Evolutionary conservation across 1,284 basidiomycete genomes (phyloP), one percentile per base, ranked within the genome.

Genomic region (Omphalotus olearius): DNA sequence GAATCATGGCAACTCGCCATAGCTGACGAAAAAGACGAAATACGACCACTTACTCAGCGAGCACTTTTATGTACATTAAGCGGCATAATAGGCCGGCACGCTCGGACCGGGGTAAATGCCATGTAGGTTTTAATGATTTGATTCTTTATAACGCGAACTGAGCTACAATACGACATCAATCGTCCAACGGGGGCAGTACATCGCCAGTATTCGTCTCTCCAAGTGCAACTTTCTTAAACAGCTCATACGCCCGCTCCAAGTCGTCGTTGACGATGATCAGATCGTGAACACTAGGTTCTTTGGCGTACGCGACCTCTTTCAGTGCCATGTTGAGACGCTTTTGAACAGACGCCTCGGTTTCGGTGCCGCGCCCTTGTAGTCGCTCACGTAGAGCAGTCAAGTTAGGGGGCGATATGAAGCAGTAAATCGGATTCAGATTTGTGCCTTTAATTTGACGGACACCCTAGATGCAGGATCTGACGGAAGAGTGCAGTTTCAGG

Each of bases 371-470:
- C 0, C 82, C 78, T 33, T 77, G 74, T 6, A 99, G 78, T 38
- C 97, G 85, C 6, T 69, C 56, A 33, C 82, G 80, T 35, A 98
- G 81, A 11, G 71, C 72, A 6, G 74, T 40, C 63, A 97, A 73
- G 7, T 83, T 82, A 0, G 96, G 97, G 0, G 96, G 96, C 0
- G 92, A 86, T 63, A 99, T 83, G 72, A 99, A 99, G 60, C 98
- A 80, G 71, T 88, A 98, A 56, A 98, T 79, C 6, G 95, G 91
- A 61, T 90, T 78, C 40, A 99, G 72, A 48, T 82, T 70, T 60
- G 88, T 82, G 28, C 76, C 69, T 66, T 93, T 94, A 64, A 98
- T 87, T 68, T 94, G 87, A 57, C 84, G 85, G 53, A 98, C 91
- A 50, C 94, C 94, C 90, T 97, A 66, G 38, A 39, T 60, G 53